These are phyloP conservation scores for Hypoxylon rickii DNA, from an alignment of 495 filamentous ascomycete species.

Conservation along the genomic window DNA sequence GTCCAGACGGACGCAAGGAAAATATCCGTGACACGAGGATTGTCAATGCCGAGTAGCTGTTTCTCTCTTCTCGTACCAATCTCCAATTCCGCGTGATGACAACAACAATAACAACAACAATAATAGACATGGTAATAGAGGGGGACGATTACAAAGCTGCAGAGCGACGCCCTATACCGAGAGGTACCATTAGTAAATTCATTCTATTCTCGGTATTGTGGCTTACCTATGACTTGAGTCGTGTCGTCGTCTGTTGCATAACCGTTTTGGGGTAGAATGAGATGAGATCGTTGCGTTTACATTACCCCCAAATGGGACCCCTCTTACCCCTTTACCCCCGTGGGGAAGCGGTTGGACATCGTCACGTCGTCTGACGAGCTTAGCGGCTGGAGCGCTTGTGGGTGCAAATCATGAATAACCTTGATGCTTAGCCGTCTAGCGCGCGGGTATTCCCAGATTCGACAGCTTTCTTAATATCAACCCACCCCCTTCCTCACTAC, in stretches of 20 bases:
- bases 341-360: slow-evolving; percentile 11
- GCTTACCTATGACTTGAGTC: slow-evolving; percentile 6
- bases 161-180: no score
- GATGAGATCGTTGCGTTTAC: slow-evolving; percentile 2
- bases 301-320: no score
- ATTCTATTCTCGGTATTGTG: slow-evolving; percentile 21
- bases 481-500: background rate
- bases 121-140: no score
- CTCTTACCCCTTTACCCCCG: slow-evolving; percentile 15
- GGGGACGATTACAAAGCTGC: no score
- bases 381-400: slow-evolving; percentile 33
- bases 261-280: slow-evolving; percentile 15
- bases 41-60: background rate
- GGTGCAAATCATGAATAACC: slow-evolving; percentile 34
- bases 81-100: background rate
- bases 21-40: background rate
- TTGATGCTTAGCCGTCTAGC: slow-evolving; percentile 37
- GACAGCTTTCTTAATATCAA: background rate
- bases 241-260: slow-evolving; percentile 24
- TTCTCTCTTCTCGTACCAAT: background rate
- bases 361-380: slow-evolving; percentile 20
- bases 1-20: background rate
- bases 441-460: slow-evolving; percentile 35
- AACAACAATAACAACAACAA: no score
- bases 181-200: slow-evolving; percentile 3